phyloP scores from a whole-genome alignment of 305 asterid species.

The Salvia sclarea region DNA sequence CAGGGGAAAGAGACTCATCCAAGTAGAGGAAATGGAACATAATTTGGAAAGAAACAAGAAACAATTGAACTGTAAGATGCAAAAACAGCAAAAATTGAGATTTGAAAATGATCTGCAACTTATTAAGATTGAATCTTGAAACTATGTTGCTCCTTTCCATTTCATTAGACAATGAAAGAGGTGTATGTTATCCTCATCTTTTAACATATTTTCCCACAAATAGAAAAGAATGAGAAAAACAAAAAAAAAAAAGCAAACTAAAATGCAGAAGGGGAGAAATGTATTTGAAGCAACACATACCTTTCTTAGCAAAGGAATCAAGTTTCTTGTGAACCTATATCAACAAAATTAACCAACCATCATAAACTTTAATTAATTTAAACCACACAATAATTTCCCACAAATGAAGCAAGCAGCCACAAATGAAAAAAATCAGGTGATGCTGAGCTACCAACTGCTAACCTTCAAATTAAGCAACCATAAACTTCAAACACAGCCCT shows the following conservation, averaged over 20 bases:
- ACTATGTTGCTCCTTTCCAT: neutral
- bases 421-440: conserved; percentile 34
- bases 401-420: conserved; percentile 47
- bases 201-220: neutral
- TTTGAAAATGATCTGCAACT: conserved; percentile 15
- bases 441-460: conserved; percentile 43
- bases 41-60: conserved; percentile 12
- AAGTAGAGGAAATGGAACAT: conserved; percentile 13
- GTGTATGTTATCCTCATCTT: neutral
- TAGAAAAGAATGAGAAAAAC: no score
- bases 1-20: neutral
- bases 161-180: neutral
- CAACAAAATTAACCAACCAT: neutral
- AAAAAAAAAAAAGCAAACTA: neutral
- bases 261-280: conserved; percentile 10
- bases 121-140: neutral
- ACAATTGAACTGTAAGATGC: neutral
- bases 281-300: conserved; percentile 31
- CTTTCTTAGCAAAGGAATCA: conserved; percentile 32
- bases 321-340: conserved; percentile 28
- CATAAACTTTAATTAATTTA: neutral
- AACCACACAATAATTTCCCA: conserved; percentile 29
- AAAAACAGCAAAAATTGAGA: neutral
- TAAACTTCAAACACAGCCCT: conserved; percentile 33
- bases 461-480: conserved; percentile 64